These are phyloP conservation scores for Cryptococcus sp. DNA, from an alignment of 1,284 basidiomycete genomes.

Conservation along the genomic window DNA sequence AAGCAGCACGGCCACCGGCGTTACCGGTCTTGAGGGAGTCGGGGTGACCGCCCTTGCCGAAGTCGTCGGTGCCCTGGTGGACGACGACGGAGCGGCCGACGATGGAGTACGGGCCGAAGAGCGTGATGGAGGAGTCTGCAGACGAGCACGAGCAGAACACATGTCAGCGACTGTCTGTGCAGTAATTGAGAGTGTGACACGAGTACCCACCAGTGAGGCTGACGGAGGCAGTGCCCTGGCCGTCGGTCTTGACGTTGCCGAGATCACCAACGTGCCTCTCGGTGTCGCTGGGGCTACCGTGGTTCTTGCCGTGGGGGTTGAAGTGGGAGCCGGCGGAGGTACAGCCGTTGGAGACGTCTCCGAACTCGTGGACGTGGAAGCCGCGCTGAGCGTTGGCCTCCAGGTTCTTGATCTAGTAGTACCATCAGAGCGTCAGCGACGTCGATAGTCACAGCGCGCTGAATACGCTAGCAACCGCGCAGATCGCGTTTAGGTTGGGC, in stretches of 20 bases:
- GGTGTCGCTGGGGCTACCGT: conserved; percentile 64
- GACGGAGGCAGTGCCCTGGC: conserved; percentile 59
- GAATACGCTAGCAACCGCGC: not conserved
- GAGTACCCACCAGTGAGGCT: conserved; percentile 15
- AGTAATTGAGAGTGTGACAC: not conserved
- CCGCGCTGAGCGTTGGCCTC: conserved; percentile 65
- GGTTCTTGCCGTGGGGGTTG: conserved; percentile 68
- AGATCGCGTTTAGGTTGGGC: not conserved
- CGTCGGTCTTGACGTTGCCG: conserved; percentile 67
- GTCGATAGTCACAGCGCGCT: no score
- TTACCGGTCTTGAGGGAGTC: conserved; percentile 74
- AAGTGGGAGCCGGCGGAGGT: conserved; percentile 71
- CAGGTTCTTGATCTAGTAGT: conserved; percentile 60
- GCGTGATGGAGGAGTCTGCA: conserved; percentile 63
- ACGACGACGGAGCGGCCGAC: conserved; percentile 63
- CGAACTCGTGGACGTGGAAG: conserved; percentile 74
- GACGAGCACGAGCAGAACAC: not conserved
- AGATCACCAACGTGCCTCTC: conserved; percentile 75
- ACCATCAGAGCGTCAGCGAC: not conserved
- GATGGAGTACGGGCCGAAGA: conserved; percentile 70
- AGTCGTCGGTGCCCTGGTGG: conserved; percentile 71
- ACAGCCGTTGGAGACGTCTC: conserved; percentile 70
- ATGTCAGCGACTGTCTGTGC: not conserved
- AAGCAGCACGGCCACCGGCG: conserved; percentile 69
- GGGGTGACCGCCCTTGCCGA: conserved; percentile 66